Evolutionary conservation across 305 asterid species (phyloP).

Genomic region (Solanum hybrid): DNA sequence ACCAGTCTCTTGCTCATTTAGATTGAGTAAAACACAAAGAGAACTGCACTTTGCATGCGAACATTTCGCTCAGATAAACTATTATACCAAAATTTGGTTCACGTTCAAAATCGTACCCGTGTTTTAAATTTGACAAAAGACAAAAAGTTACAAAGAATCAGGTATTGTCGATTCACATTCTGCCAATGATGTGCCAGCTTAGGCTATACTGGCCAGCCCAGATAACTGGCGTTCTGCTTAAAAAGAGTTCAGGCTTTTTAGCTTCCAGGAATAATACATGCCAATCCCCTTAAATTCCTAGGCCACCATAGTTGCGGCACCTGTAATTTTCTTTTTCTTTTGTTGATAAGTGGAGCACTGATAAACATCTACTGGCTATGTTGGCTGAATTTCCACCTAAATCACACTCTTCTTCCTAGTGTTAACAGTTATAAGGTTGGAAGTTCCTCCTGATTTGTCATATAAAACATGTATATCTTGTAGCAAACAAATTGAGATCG

Average conservation of each 20-base stretch:
- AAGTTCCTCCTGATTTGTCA: not conserved
- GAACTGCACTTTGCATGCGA: not conserved
- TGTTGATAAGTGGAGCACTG: not conserved
- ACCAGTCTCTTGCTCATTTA: not conserved
- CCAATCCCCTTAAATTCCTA: not conserved
- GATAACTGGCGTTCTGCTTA: not conserved
- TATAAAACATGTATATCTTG: not conserved
- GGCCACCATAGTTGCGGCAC: not conserved
- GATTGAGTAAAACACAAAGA: not conserved
- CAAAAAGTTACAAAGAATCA: not conserved
- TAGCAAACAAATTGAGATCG: not conserved
- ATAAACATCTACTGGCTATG: not conserved
- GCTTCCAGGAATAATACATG: not conserved
- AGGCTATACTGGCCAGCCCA: not conserved
- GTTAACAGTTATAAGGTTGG: not conserved
- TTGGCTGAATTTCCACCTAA: not conserved
- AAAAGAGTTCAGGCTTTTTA: not conserved
- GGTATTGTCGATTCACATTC: not conserved
- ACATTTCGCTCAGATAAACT: not conserved
- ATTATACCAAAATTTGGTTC: not conserved
- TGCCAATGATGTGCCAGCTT: not conserved
- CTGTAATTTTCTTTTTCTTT: not conserved
- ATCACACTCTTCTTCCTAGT: not conserved
- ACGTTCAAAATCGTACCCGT: not conserved
- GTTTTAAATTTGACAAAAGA: not conserved